A percentile compares a stretch with the other conserved stretches of the same genome.
Conservation (phyloP, 306 rosid genomes). For the Dryas octopetala region DNA sequence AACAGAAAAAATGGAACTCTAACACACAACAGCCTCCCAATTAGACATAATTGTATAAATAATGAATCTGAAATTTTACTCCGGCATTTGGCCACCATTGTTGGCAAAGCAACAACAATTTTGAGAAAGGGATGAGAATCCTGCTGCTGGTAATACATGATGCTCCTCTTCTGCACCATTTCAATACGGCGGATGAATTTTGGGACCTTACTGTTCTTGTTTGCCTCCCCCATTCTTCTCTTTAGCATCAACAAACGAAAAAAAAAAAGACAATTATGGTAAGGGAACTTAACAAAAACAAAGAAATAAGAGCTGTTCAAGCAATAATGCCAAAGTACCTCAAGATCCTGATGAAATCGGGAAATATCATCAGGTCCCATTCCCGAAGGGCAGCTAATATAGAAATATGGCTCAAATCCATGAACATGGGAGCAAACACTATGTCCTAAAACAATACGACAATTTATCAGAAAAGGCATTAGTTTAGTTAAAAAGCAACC, state of each 20-base stretch:
- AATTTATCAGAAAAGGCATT: conserved; percentile 8
- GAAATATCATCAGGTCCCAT: conserved; percentile 95
- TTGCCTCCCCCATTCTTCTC: conserved; percentile 88
- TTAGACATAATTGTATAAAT: not conserved
- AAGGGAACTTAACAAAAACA: conserved; percentile 1
- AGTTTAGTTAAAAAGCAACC: not conserved
- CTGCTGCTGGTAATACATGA: conserved; percentile 89
- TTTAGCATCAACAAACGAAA: conserved; percentile 31
- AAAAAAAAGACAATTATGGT: conserved; percentile 22
- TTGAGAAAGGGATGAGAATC: conserved; percentile 75
- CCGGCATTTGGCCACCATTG: conserved; percentile 98
- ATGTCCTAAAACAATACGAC: conserved; percentile 54
- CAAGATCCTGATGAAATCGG: conserved; percentile 64
- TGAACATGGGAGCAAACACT: conserved; percentile 94
- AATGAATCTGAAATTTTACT: conserved; percentile 42
- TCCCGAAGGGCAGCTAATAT: conserved; percentile 79
- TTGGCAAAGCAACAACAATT: conserved; percentile 90
- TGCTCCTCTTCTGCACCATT: conserved; percentile 77
- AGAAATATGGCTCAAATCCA: conserved; percentile 96
- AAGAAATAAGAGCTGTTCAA: conserved; percentile 17
- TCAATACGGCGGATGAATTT: conserved; percentile 70
- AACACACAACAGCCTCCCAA: no score
- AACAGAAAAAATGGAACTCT: no score
- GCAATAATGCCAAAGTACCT: conserved; percentile 50
- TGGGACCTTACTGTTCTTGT: conserved; percentile 69